Evolutionary conservation across 2,329 filamentous ascomycete genomes (phyloP).

Genomic region (Fusarium beomiforme): DNA sequence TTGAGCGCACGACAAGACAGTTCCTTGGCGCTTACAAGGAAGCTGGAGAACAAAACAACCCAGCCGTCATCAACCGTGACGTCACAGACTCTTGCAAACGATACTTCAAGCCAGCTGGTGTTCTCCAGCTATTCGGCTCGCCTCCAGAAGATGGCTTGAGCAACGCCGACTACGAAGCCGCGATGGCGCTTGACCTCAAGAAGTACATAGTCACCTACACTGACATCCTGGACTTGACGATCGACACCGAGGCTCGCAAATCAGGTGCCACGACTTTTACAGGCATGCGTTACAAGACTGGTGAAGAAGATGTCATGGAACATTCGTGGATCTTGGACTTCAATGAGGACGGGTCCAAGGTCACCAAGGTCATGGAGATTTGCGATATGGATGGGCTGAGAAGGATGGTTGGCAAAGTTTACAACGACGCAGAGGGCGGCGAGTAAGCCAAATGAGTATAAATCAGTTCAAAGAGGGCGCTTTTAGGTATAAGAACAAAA

Average conservation of each 20-base stretch:
- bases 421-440: background rate
- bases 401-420: background rate
- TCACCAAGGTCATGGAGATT: constrained; percentile 21
- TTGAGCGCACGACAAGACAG: background rate
- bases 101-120: constrained; percentile 4
- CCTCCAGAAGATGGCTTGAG: background rate
- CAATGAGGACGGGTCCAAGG: constrained; percentile 14
- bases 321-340: constrained; percentile 23
- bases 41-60: constrained; percentile 1
- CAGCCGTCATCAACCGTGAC: constrained; percentile 24
- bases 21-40: constrained; percentile 23
- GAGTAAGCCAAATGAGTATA: background rate
- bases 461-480: fast-evolving
- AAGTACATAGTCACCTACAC: background rate
- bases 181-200: constrained; percentile 6
- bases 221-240: background rate
- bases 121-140: background rate
- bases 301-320: constrained; percentile 4
- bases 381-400: constrained; percentile 20
- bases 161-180: constrained; percentile 18
- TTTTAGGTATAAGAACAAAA: too few relatives aligned
- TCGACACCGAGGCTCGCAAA: constrained; percentile 12
- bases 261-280: background rate
- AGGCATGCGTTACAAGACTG: background rate
- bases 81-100: constrained; percentile 14